These are phyloP conservation scores for Neofusicoccum ribis DNA, from an alignment of 2,329 filamentous ascomycete genomes.

Conservation along the genomic window DNA sequence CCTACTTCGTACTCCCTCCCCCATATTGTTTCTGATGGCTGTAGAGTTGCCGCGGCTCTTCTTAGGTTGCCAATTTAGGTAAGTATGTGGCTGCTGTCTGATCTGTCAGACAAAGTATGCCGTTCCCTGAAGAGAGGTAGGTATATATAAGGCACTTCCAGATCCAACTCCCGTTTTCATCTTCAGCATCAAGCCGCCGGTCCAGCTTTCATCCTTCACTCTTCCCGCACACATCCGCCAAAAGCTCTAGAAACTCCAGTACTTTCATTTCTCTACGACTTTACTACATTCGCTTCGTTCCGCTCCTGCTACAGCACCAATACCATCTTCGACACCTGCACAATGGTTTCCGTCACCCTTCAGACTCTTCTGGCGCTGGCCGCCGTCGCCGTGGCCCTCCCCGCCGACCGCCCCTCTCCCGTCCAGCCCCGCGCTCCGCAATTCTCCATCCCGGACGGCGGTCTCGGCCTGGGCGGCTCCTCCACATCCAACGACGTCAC, in stretches of 20 bases:
- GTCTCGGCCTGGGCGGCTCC: constrained; percentile 8
- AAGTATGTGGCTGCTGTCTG: background rate
- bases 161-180: background rate
- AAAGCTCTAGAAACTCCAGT: background rate
- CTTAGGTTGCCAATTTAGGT: background rate
- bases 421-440: background rate
- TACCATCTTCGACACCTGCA: background rate
- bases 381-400: background rate
- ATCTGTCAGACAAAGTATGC: background rate
- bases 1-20: background rate
- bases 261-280: background rate
- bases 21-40: background rate
- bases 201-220: background rate
- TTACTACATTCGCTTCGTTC: background rate
- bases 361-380: background rate
- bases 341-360: background rate
- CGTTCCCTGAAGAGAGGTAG: background rate
- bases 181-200: background rate
- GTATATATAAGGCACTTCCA: background rate
- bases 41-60: background rate
- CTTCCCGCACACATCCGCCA: background rate
- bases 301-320: background rate
- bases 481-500: constrained; percentile 31
- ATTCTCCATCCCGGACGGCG: constrained; percentile 1
- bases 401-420: background rate